Base-by-base conservation (phyloP, 352 stramenopile genomes). In the Globisporangium irregulare region DNA sequence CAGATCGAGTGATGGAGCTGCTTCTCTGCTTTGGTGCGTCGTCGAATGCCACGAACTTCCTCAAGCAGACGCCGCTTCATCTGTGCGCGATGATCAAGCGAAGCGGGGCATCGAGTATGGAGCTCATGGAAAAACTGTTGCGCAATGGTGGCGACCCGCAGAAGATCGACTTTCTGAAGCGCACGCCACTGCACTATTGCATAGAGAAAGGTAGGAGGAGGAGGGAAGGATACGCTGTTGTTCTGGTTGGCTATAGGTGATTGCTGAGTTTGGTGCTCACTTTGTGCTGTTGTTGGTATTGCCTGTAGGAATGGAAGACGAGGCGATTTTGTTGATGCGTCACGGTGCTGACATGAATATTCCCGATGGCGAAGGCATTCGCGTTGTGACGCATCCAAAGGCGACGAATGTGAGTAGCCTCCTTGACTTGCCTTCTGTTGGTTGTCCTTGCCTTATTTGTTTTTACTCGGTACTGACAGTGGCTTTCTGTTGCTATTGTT, bases 41-140 rank as follows among this genome's bases (percentile, higher is more conserved):
- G 9, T 62, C 74, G 22, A 93, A 91, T 50, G 73, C 74, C 1
- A 67, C 75, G 15, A 93, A 94, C 65, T 87, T 86, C 25, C 64
- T 91, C 18, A 90, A 90, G 62, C 85, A 91, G 69, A 92, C 85
- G 1, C 79, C 87, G 4, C 73, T 94, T 25, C 87, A 94, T 64
- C 59, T 94, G 22, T 90, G 81, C 56, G 71, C 79, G 3, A 90
- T 94, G 80, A 79, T 90, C 32, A 88, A 89, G 46, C 77, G 86
- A 3, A 77, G 71, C 6, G 76, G 75, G 1, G 63, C 65, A 3
- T 78, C 76, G 32, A 79, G 73, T 60, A 72, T 67, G 14, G 76
- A 86, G 72, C 61, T 92, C 32, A 83, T 90, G 71, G 73, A 85
- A 56, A 91, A 81, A 10, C 71, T 94, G 3, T 56, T 94, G 58